Evolutionary conservation across 768 basidiomycete genomes (phyloP), one percentile per base, ranked within the genome.

Genomic region (Lactifluus echinatus): DNA sequence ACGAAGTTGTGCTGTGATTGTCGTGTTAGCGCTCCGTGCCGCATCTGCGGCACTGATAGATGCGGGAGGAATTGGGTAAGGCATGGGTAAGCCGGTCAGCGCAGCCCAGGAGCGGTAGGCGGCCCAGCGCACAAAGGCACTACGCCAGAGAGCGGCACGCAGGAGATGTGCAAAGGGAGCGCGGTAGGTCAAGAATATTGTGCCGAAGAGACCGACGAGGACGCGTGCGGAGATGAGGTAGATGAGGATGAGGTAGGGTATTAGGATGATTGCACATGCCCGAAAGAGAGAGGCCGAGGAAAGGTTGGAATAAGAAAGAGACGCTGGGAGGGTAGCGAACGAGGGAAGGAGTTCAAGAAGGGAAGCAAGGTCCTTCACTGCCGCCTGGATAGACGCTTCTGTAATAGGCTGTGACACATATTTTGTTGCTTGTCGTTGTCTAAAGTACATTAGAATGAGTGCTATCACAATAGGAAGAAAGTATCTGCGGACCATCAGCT

Each of bases 171-270:
- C 81, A 81, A 85, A 90, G 12, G 84, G 84, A 0, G 89, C 85
- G 50, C 81, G 79, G 72, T 80, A 81, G 17, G 77, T 76, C 50
- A 90, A 69, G 8, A 84, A 2, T 53, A 82, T 31, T 7, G 85
- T 80, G 29, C 89, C 87, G 1, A 68, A 51, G 57, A 85, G 60
- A 28, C 80, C 87, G 43, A 86, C 60, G 42, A 85, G 69, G 63
- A 89, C 73, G 48, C 79, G 81, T 5, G 85, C 71, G 10, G 83
- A 80, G 7, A 92, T 72, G 34, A 83, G 68, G 61, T 78, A 75
- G 19, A 85, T 85, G 40, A 86, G 64, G 46, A 85, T 33, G 44
- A 92, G 71, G 66, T 89, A 92, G 4, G 85, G 83, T 5, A 81
- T 60, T 63, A 84, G 87, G 29, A 81, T 63, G 10, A 83, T 67